A percentile compares a stretch with the other conserved stretches of the same genome.
Evolutionary conservation across 345 rosid genomes (phyloP).

Genomic region (Toxicodendron radicans): DNA sequence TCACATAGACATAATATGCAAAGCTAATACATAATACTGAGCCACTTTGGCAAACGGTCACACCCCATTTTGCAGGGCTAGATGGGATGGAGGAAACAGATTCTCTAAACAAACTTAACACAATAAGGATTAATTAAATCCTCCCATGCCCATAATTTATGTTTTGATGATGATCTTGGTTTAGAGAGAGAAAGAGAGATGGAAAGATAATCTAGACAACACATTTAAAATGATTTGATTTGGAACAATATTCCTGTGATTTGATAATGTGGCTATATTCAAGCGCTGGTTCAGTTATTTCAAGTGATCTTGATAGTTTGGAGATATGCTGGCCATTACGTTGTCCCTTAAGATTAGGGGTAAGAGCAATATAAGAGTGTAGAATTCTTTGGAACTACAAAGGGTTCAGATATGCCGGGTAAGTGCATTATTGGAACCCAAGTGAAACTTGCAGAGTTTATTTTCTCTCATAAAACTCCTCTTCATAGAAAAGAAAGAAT

Average conservation of each 20-base stretch:
- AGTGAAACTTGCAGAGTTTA: neutral
- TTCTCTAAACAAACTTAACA: no score
- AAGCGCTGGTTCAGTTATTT: neutral
- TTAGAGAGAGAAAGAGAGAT: neutral
- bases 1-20: no score
- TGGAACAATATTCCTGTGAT: no score
- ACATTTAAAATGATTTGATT: neutral
- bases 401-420: neutral
- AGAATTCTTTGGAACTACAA: neutral
- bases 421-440: neutral
- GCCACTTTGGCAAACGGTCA: no score
- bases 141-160: neutral
- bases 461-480: neutral
- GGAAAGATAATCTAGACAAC: neutral
- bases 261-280: no score
- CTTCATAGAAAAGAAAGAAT: neutral
- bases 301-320: neutral
- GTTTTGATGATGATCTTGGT: neutral
- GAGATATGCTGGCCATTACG: neutral
- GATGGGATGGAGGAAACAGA: no score
- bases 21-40: no score
- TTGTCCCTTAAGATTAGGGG: neutral
- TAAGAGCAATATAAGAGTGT: neutral
- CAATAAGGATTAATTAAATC: neutral
- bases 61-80: no score